phyloP scores from a whole-genome alignment of 176 grass and related monocot genomes.

The Chrysopogon serrulatus region DNA sequence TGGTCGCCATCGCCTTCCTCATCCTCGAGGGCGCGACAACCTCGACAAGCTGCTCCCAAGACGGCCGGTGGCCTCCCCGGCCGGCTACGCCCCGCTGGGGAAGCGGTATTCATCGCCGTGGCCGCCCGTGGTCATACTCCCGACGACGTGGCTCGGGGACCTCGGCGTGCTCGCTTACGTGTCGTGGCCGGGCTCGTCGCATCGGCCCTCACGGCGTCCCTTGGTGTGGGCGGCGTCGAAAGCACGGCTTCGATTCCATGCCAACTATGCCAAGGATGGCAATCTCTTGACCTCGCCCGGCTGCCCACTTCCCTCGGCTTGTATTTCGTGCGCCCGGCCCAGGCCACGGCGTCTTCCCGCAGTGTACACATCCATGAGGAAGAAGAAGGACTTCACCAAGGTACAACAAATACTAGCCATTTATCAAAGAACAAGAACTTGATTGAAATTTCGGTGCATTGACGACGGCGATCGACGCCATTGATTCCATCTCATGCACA shows the following conservation, averaged over 20 bases:
- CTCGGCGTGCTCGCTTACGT: constrained; percentile 51
- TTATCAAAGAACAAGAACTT: too few species aligned
- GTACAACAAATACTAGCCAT: too few species aligned
- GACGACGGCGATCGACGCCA: too few species aligned
- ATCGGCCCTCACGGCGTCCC: constrained; percentile 45
- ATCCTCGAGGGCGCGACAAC: constrained; percentile 48
- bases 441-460: too few species aligned
- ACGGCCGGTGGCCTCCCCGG: background rate
- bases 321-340: constrained; percentile 54
- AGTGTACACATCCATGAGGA: constrained; percentile 49
- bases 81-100: constrained; percentile 27
- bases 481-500: background rate
- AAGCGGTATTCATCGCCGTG: constrained; percentile 31
- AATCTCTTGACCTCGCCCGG: constrained; percentile 20
- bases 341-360: constrained; percentile 65
- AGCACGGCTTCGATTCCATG: constrained; percentile 36
- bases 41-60: constrained; percentile 46
- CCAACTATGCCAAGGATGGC: background rate
- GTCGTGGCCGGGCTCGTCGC: constrained; percentile 52
- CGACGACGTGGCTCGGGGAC: constrained; percentile 50
- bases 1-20: constrained; percentile 43
- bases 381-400: constrained; percentile 40
- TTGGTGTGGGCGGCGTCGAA: constrained; percentile 47
- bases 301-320: constrained; percentile 48
- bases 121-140: constrained; percentile 41